Evolutionary conservation across 305 asterid genomes (phyloP).

Genomic region (Caryopteris hybrid): DNA sequence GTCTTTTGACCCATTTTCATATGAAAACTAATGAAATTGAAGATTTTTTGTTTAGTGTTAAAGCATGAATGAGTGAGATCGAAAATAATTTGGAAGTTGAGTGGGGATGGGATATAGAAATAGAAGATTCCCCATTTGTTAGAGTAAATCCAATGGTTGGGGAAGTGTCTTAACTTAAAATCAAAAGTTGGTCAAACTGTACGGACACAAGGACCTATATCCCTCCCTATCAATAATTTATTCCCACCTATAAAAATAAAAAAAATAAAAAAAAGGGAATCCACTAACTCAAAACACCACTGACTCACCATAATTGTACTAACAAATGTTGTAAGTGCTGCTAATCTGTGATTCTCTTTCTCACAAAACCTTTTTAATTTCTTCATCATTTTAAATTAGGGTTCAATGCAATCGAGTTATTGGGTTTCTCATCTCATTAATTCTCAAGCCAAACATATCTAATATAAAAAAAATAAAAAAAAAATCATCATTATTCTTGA

Average conservation of each 20-base stretch:
- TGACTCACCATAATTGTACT: constrained; percentile 13
- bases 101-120: no score
- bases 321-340: constrained; percentile 12
- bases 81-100: no score
- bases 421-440: no score
- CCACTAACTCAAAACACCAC: constrained; percentile 18
- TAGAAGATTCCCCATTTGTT: constrained; percentile 7
- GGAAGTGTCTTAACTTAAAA: constrained; percentile 24
- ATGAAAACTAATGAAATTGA: no score
- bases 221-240: constrained; percentile 13
- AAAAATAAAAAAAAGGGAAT: background rate
- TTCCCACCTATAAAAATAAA: background rate
- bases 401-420: background rate
- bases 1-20: no score
- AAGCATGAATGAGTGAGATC: no score
- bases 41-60: no score
- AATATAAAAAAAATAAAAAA: no score
- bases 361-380: constrained; percentile 9
- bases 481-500: no score
- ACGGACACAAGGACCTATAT: constrained; percentile 29
- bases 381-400: background rate
- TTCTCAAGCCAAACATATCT: no score
- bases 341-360: constrained; percentile 15
- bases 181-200: constrained; percentile 28
- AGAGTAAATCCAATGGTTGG: constrained; percentile 29